phyloP scores from a whole-genome alignment of 169 alveolate genomes.

The Plasmodium gallinaceum region DNA sequence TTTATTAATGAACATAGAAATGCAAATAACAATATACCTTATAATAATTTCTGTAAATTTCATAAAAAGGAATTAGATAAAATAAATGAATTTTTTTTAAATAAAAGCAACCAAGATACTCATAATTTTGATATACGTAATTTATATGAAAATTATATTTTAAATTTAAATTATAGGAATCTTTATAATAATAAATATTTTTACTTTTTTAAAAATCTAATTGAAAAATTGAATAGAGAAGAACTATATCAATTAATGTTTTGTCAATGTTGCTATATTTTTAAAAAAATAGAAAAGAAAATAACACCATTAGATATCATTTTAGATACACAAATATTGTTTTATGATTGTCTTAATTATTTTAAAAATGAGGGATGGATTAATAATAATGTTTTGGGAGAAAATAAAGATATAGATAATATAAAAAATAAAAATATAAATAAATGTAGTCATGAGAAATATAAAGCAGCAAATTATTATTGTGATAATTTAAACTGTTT shows the following conservation, averaged over 20 bases:
- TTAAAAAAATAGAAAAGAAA: constrained; percentile 48
- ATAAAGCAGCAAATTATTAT: too few species aligned
- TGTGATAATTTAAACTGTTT: too few species aligned
- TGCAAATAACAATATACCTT: constrained; percentile 14
- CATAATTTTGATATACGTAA: not conserved
- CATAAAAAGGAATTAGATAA: constrained; percentile 9
- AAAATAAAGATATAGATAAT: not conserved
- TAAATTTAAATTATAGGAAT: not conserved
- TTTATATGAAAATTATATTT: not conserved
- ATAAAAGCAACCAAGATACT: not conserved
- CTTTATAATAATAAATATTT: not conserved
- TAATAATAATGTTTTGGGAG: not conserved
- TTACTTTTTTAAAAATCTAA: constrained; percentile 20
- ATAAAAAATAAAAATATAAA: not conserved
- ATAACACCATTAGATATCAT: constrained; percentile 47
- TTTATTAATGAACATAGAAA: constrained; percentile 45
- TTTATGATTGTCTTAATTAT: constrained; percentile 49
- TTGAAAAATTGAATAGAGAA: constrained; percentile 43
- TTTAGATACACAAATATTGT: constrained; percentile 46
- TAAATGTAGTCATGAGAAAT: not conserved
- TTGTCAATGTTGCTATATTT: constrained; percentile 29
- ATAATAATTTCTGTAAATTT: constrained; percentile 38
- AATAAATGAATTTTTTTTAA: not conserved
- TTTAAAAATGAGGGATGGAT: constrained; percentile 49
- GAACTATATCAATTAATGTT: constrained; percentile 42